These are phyloP conservation scores for Inosperma sp. DNA, from an alignment of 768 basidiomycete genomes.

Conservation along the genomic window DNA sequence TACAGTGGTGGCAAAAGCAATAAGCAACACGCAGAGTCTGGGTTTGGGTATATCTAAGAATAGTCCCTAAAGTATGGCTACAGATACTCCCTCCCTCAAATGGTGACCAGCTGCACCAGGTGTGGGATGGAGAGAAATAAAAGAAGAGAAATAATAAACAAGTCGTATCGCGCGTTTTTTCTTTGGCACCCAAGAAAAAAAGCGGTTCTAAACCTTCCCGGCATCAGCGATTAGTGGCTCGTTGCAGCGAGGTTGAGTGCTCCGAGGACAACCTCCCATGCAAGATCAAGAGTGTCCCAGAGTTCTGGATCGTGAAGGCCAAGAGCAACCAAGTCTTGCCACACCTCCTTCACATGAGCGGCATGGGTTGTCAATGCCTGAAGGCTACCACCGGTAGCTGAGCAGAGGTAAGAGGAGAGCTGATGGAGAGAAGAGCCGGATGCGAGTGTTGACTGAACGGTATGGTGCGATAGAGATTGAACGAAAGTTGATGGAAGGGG, in stretches of 20 bases:
- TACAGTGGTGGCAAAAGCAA: too few species aligned
- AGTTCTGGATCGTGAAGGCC: constrained; percentile 68
- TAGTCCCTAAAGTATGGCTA: too few species aligned
- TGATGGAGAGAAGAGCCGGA: constrained; percentile 51
- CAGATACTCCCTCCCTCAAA: too few species aligned
- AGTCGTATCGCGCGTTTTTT: too few species aligned
- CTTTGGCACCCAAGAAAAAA: too few species aligned
- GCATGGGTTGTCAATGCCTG: constrained; percentile 50
- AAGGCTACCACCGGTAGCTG: constrained; percentile 41
- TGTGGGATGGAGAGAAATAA: too few species aligned
- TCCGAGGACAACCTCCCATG: constrained; percentile 71
- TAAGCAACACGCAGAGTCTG: too few species aligned
- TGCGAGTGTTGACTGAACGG: constrained; percentile 39
- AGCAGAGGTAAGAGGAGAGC: constrained; percentile 49
- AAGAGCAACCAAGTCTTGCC: constrained; percentile 73
- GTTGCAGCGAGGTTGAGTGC: constrained; percentile 47
- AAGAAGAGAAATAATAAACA: too few species aligned
- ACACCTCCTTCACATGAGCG: constrained; percentile 71
- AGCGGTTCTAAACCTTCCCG: not conserved
- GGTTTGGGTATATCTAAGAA: too few species aligned
- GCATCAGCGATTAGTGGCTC: constrained; percentile 22
- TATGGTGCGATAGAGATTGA: constrained; percentile 40
- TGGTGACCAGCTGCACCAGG: too few species aligned
- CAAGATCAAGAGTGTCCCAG: constrained; percentile 74
- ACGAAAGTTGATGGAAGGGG: constrained; percentile 49